These are phyloP conservation scores for Pisolithus tinctorius DNA, from an alignment of 768 basidiomycete genomes.

Conservation along the genomic window DNA sequence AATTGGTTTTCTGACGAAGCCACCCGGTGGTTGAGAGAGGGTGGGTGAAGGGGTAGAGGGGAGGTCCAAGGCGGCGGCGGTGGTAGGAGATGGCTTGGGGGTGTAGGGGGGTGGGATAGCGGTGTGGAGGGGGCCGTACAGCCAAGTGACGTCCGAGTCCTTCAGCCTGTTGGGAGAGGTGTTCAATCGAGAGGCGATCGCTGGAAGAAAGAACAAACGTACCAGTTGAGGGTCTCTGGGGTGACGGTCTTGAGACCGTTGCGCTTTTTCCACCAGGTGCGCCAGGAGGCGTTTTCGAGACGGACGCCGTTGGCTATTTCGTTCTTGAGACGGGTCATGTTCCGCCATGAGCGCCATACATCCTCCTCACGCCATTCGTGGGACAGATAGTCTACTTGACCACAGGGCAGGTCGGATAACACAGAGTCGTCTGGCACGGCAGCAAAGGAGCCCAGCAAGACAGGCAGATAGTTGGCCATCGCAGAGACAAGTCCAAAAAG, in stretches of 20 bases:
- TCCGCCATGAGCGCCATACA: conserved; percentile 97
- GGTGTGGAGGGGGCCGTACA: conserved; percentile 94
- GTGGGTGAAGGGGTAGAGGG: conserved; percentile 28
- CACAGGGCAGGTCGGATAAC: conserved; percentile 77
- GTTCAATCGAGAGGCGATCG: conserved; percentile 8
- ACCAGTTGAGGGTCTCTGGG: conserved; percentile 99
- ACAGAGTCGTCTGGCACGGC: conserved; percentile 68
- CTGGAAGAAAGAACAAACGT: conserved; percentile 25
- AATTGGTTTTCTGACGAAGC: conserved; percentile 67
- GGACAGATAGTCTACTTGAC: conserved; percentile 97
- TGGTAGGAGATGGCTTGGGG: conserved; percentile 34
- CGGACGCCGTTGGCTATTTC: conserved; percentile 93
- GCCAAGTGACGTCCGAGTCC: conserved; percentile 98
- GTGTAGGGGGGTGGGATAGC: conserved; percentile 80
- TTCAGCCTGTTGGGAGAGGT: conserved; percentile 67
- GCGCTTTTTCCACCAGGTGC: conserved; percentile 99
- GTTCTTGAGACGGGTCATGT: conserved; percentile 97
- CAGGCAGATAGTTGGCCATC: conserved; percentile 67
- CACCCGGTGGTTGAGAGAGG: conserved; percentile 1
- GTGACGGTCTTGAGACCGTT: conserved; percentile 92
- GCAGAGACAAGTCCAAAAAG: neutral
- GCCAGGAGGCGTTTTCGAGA: conserved; percentile 97
- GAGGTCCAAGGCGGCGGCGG: conserved; percentile 31
- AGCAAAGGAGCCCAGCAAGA: conserved; percentile 60
- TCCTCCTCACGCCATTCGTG: conserved; percentile 98